Percentiles rank a stretch among this genome's conserved stretches.
phyloP scores from a whole-genome alignment of 371 early-diverging fungal genomes.

The Apophysomyces variabilis region DNA sequence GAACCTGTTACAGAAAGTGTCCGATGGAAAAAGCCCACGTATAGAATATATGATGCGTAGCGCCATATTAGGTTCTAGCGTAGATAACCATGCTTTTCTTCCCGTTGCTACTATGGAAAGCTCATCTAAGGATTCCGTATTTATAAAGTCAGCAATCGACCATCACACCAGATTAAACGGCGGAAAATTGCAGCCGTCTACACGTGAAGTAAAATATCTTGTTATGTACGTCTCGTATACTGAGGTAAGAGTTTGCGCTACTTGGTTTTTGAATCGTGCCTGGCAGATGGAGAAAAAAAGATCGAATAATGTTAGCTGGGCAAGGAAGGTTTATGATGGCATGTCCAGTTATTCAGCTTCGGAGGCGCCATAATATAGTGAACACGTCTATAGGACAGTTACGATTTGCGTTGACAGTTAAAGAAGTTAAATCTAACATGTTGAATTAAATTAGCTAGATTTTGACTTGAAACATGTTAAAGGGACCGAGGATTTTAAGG shows the following conservation, averaged over 20 bases:
- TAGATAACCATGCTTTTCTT: background rate
- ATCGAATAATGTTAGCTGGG: too few species aligned
- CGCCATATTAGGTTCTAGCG: background rate
- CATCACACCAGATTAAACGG: background rate
- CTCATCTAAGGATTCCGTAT: background rate
- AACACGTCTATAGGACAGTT: background rate
- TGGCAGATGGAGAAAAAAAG: too few species aligned
- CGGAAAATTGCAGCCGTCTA: background rate
- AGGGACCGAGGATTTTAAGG: background rate
- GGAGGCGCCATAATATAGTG: background rate
- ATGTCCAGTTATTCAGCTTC: too few species aligned
- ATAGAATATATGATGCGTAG: background rate
- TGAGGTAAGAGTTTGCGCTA: background rate
- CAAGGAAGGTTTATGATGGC: too few species aligned
- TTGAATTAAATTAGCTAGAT: background rate
- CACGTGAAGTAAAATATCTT: background rate
- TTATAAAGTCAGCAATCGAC: background rate
- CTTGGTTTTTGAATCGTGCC: too few species aligned
- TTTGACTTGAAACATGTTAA: background rate
- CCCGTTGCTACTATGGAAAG: background rate
- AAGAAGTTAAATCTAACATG: too few species aligned
- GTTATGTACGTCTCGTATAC: background rate
- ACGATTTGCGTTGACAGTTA: too few species aligned
- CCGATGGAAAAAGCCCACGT: background rate
- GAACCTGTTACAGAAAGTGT: background rate